phyloP scores from a whole-genome alignment of 2,329 filamentous ascomycete genomes.

The Bisporella sp. region DNA sequence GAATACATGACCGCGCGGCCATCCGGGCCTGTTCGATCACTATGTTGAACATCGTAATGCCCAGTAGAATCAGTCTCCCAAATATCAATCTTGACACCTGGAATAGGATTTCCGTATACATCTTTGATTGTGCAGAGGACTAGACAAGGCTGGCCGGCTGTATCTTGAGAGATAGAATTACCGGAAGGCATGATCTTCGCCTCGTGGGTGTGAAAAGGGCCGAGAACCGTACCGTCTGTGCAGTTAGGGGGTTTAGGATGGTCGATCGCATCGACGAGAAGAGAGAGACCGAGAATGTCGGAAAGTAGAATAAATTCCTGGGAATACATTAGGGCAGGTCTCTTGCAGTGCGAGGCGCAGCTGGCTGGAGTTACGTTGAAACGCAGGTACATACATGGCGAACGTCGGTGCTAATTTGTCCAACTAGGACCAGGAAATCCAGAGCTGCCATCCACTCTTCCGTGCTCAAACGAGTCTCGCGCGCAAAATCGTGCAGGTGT shows the following conservation, averaged over 20 bases:
- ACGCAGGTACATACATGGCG: slow-evolving; percentile 49
- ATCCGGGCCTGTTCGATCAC: slow-evolving; percentile 54
- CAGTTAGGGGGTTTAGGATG: slow-evolving; percentile 63
- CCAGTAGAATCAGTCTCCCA: slow-evolving; percentile 77
- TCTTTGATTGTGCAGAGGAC: slow-evolving; percentile 64
- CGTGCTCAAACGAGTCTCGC: slow-evolving; percentile 67
- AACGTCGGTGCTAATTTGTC: slow-evolving; percentile 65
- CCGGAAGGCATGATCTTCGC: slow-evolving; percentile 45
- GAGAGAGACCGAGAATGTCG: slow-evolving; percentile 70
- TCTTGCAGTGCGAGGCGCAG: no score
- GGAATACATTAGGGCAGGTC: no score
- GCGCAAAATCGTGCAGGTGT: slow-evolving; percentile 75
- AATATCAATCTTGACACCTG: slow-evolving; percentile 64
- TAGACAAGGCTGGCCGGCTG: slow-evolving; percentile 59
- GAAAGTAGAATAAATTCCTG: slow-evolving; percentile 74
- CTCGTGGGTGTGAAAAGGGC: slow-evolving; percentile 76
- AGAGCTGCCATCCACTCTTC: slow-evolving; percentile 71
- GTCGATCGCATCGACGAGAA: slow-evolving; percentile 73
- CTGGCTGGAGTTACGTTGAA: no score
- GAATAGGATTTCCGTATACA: slow-evolving; percentile 51
- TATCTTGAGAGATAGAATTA: no score
- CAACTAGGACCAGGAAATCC: slow-evolving; percentile 61
- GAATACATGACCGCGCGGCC: slow-evolving; percentile 62
- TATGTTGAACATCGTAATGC: slow-evolving; percentile 75
- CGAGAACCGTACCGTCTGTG: slow-evolving; percentile 72